Conservation (phyloP, 2,329 filamentous ascomycete genomes). For the Curvularia verruculosa region DNA sequence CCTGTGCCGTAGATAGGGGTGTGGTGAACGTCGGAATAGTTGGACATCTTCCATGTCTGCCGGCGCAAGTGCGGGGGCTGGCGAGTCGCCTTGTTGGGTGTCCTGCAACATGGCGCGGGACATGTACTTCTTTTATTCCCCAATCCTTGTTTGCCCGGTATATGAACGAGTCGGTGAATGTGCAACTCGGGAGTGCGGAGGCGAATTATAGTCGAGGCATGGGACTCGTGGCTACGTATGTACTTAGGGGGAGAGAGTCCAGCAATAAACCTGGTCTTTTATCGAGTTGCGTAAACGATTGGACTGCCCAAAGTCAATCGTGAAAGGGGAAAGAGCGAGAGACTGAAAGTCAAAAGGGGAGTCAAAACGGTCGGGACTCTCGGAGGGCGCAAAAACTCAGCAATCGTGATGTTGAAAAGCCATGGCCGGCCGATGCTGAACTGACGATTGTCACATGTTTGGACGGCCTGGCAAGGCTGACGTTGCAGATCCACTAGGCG, state of each 20-base stretch:
- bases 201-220: constrained; percentile 1
- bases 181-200: neutral
- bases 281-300: neutral
- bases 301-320: neutral
- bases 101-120: constrained; percentile 14
- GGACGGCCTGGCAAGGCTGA: constrained; percentile 35
- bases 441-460: constrained; percentile 36
- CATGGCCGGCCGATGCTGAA: constrained; percentile 24
- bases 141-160: neutral
- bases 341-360: neutral
- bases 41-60: constrained; percentile 41
- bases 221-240: neutral
- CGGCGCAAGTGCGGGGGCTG: constrained; percentile 25
- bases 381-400: neutral
- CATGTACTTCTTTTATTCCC: neutral
- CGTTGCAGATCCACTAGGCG: constrained; percentile 35
- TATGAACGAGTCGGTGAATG: neutral
- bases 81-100: constrained; percentile 21
- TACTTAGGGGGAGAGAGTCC: neutral
- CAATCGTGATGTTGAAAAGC: constrained; percentile 12
- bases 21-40: constrained; percentile 47
- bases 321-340: neutral
- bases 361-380: neutral
- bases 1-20: constrained; percentile 46
- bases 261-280: neutral